Conservation (phyloP, 2,329 filamentous ascomycete species). For the Anisogramma anomala region DNA sequence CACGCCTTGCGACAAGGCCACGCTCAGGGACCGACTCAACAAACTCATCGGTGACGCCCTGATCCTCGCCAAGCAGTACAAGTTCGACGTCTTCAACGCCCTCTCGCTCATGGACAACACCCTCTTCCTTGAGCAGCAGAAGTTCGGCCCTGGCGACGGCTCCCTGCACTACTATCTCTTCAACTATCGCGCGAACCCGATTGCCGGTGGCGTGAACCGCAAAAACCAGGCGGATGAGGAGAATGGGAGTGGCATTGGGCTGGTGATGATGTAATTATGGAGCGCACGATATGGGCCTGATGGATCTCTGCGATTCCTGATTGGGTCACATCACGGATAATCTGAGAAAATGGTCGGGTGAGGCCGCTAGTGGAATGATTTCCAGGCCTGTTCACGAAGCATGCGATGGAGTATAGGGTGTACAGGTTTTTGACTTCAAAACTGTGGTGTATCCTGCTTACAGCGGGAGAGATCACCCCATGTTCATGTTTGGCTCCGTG, state of each 20-base stretch:
- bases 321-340: no score
- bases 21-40: constrained; percentile 71
- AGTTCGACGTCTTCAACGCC: constrained; percentile 95
- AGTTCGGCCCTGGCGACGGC: constrained; percentile 89
- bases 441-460: no score
- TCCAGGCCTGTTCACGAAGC: neutral
- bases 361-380: neutral
- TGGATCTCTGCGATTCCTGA: no score
- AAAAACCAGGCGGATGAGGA: constrained; percentile 68
- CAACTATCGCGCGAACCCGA: constrained; percentile 84
- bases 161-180: constrained; percentile 95
- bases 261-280: constrained; percentile 54
- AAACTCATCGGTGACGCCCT: constrained; percentile 72
- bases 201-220: constrained; percentile 72
- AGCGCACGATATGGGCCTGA: neutral
- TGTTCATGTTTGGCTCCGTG: no score
- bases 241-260: constrained; percentile 73
- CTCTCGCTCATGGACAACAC: constrained; percentile 89
- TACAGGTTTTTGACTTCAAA: no score
- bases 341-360: no score
- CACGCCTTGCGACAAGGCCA: constrained; percentile 38
- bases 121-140: constrained; percentile 84
- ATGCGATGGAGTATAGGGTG: neutral
- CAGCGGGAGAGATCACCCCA: no score
- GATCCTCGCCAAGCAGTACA: constrained; percentile 69